Conservation (phyloP, 1,139 yeast genomes). For the Magnusiomyces fungicola region DNA sequence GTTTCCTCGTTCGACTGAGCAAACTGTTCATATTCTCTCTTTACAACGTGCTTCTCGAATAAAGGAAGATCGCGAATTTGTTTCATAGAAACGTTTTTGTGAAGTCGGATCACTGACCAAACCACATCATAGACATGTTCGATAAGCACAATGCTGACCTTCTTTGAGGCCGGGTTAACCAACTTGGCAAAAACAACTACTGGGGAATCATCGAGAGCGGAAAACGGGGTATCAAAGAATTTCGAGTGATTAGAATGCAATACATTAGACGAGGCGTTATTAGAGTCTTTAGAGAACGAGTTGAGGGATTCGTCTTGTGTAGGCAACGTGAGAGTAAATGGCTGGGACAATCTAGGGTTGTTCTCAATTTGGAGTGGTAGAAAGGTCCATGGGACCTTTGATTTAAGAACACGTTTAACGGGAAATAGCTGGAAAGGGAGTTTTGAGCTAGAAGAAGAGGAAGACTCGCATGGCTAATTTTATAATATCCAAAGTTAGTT, state of each 20-base stretch:
- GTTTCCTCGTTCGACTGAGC: not conserved
- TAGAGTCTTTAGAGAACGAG: not conserved
- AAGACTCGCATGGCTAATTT: not conserved
- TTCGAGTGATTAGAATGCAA: not conserved
- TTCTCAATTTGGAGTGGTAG: slow-evolving; percentile 3
- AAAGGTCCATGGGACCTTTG: slow-evolving; percentile 7
- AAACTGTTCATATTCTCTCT: not conserved
- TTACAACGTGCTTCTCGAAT: not conserved
- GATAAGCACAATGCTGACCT: slow-evolving; percentile 5
- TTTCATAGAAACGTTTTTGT: slow-evolving; percentile 8
- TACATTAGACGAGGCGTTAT: not conserved
- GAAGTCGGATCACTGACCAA: slow-evolving; percentile 7
- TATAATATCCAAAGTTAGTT: not conserved
- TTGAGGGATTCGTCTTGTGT: not conserved
- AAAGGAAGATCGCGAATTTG: slow-evolving; percentile 5
- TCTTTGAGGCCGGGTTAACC: not conserved
- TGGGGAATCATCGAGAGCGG: not conserved
- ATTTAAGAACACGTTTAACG: slow-evolving; percentile 8
- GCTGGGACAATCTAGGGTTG: slow-evolving; percentile 3
- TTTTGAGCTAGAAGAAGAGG: not conserved
- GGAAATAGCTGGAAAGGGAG: slow-evolving; percentile 7
- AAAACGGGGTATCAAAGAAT: not conserved
- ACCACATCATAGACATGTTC: slow-evolving; percentile 8
- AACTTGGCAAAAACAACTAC: slow-evolving; percentile 9
- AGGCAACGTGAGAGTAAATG: slow-evolving; percentile 3